Percentiles rank a stretch among this genome's conserved stretches.
phyloP scores from a whole-genome alignment of 768 basidiomycete genomes.

The Termitomyces titanicus region DNA sequence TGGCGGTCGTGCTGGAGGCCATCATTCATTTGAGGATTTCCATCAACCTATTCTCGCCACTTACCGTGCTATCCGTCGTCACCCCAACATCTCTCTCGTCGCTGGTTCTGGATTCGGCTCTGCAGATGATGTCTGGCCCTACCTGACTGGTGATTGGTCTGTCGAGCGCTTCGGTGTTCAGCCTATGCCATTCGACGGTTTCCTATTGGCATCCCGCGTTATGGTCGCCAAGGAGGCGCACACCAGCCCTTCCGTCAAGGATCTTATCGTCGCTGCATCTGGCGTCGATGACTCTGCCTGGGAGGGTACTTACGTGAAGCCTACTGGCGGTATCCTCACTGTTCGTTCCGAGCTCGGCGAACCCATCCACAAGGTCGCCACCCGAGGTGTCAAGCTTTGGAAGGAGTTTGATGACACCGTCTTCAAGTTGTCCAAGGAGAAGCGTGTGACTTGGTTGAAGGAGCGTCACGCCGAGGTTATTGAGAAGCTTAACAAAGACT shows the following conservation, averaged over 20 bases:
- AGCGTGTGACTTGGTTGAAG: slow-evolving; percentile 82
- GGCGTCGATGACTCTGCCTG: slow-evolving; percentile 88
- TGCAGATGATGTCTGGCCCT: slow-evolving; percentile 94
- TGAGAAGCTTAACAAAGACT: slow-evolving; percentile 88
- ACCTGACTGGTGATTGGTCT: slow-evolving; percentile 96
- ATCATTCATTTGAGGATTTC: slow-evolving; percentile 98
- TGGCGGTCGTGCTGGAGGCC: slow-evolving; percentile 96
- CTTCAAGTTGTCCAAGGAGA: slow-evolving; percentile 95
- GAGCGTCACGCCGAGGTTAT: slow-evolving; percentile 90
- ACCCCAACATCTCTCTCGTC: slow-evolving; percentile 84
- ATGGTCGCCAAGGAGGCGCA: slow-evolving; percentile 99
- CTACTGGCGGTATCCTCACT: slow-evolving; percentile 94
- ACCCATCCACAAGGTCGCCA: slow-evolving; percentile 99
- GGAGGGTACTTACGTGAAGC: slow-evolving; percentile 93
- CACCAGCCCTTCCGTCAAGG: slow-evolving; percentile 91
- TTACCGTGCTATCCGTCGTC: slow-evolving; percentile 86
- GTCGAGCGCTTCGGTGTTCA: slow-evolving; percentile 75
- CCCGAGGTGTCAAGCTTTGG: slow-evolving; percentile 95
- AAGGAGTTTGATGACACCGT: slow-evolving; percentile 97
- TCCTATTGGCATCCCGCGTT: slow-evolving; percentile 93
- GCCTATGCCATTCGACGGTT: slow-evolving; percentile 98
- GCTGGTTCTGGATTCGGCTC: slow-evolving; percentile 96
- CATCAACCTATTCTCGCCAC: slow-evolving; percentile 92
- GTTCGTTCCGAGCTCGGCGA: slow-evolving; percentile 98
- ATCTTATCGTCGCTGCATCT: slow-evolving; percentile 91